A percentile compares a stretch with the other conserved stretches of the same genome.
phyloP scores from a whole-genome alignment of 176 grass and related monocot genomes.

The Tillandsia leiboldiana region DNA sequence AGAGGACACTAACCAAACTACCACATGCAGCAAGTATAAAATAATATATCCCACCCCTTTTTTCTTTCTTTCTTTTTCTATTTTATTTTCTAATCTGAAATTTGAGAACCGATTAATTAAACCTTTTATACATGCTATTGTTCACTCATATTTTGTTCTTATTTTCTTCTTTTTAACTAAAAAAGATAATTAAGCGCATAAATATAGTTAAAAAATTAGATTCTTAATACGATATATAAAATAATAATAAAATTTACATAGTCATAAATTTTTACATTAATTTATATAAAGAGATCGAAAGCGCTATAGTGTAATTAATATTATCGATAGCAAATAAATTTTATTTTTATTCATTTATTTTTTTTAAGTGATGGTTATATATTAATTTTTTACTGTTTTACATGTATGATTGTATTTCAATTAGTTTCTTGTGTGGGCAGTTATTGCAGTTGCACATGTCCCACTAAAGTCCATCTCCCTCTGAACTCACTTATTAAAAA shows the following conservation, averaged over 20 bases:
- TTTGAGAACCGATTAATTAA: not conserved
- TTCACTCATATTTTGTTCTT: not conserved
- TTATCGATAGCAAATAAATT: no score
- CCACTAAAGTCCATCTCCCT: no score
- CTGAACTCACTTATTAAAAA: no score
- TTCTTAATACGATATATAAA: no score
- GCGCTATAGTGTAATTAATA: no score
- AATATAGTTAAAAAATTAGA: no score
- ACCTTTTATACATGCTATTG: not conserved
- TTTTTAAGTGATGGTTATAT: no score
- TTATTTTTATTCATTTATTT: no score
- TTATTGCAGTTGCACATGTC: conserved; percentile 2
- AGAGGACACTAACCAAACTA: not conserved
- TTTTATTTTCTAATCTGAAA: not conserved
- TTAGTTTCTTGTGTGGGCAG: not conserved
- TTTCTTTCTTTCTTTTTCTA: not conserved
- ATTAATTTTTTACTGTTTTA: no score
- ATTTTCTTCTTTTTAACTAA: not conserved
- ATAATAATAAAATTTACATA: no score
- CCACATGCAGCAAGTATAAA: not conserved
- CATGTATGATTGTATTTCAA: not conserved
- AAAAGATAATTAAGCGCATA: no score
- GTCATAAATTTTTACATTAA: not conserved
- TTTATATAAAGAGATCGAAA: not conserved
- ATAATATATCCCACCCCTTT: not conserved